Base-by-base conservation (phyloP, 2,329 filamentous ascomycete species). In the Calycina marina region DNA sequence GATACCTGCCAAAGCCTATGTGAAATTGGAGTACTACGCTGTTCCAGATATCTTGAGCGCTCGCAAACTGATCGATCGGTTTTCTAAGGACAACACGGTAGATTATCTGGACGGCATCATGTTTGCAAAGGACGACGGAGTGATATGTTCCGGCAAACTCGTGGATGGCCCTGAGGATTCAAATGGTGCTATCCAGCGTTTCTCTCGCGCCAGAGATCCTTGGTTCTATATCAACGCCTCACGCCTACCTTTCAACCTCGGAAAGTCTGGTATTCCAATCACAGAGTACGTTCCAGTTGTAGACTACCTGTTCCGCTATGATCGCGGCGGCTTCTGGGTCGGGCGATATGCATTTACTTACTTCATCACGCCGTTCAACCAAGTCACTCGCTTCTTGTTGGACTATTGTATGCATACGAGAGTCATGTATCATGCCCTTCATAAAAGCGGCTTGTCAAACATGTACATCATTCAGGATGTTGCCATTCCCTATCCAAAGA, bases 241-340 rank as follows among this genome's bases (percentile, higher is more conserved):
- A 2, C 49, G 57, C 10, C 39, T 51, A 9, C 41, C 40, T 22
- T 11, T 40, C 31, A 13, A 43, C 34, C n/a, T 31, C 20, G 8
- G 32, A 34, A n/a, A 31, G 11, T 12, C 10, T 6, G 12, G 5
- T 3, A 35, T 36, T 18, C 36, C 42, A 6, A 42, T 47, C 14
- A 48, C 36, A 56, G 62, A 66, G 44, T 40, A 45, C 3, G 55
- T 67, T 2, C 64, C 65, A 0, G 41, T 65, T 0, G 50, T 53
- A 6, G 63, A 68, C 25, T 74, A 73, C 42, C 56, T 74, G 4
- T 73, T 74, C 47, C 61, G 68, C 4, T 72, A 77, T 45, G 72
- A 78, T 46, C 60, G 74, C 3, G 73, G 69, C 9, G 70, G 64
- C 0, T 79, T 78, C 51, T 78, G 73, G 73, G 73, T n/a, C 63